Percentiles rank a stretch among this genome's conserved stretches.
Conservation (phyloP, 1,284 basidiomycete species). For the Microstroma glucosiphilum region DNA sequence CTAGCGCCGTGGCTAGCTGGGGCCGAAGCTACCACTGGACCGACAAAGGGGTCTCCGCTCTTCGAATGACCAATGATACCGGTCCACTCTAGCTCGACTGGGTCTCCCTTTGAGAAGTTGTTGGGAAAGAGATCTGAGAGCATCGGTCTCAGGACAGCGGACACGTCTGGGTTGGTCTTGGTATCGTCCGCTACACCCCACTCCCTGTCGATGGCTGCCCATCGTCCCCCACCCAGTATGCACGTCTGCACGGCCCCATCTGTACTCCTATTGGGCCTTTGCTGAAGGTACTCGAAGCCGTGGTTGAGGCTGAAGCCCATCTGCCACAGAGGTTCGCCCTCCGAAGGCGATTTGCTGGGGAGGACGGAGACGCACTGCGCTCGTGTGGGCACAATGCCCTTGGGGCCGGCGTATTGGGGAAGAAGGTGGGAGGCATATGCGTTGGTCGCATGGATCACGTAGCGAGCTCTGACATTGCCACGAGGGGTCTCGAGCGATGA, state of each 20-base stretch:
- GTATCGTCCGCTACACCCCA: constrained; percentile 62
- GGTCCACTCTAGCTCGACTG: constrained; percentile 62
- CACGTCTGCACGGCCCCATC: constrained; percentile 55
- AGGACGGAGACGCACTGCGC: constrained; percentile 66
- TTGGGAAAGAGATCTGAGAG: constrained; percentile 52
- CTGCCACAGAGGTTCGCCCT: constrained; percentile 11
- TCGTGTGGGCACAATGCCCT: constrained; percentile 63
- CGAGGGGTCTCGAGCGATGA: background rate
- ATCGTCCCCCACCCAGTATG: constrained; percentile 67
- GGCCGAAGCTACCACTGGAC: constrained; percentile 10
- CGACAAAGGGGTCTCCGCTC: constrained; percentile 63
- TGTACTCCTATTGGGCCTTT: constrained; percentile 55
- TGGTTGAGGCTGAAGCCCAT: constrained; percentile 49
- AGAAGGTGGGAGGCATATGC: constrained; percentile 65
- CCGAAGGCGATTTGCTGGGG: constrained; percentile 48
- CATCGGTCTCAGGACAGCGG: constrained; percentile 29
- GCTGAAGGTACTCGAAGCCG: constrained; percentile 71
- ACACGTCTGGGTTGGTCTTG: constrained; percentile 55
- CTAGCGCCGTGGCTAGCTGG: constrained; percentile 24
- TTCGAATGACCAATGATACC: constrained; percentile 75
- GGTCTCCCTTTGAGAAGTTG: constrained; percentile 53
- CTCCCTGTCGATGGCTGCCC: constrained; percentile 54
- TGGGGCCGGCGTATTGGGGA: constrained; percentile 59
- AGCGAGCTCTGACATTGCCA: constrained; percentile 55
- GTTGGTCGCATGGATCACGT: constrained; percentile 73